Evolutionary conservation across 129 eudicot genomes (phyloP), one percentile per base, ranked within the genome.

Genomic region (Escallonia rubra): DNA sequence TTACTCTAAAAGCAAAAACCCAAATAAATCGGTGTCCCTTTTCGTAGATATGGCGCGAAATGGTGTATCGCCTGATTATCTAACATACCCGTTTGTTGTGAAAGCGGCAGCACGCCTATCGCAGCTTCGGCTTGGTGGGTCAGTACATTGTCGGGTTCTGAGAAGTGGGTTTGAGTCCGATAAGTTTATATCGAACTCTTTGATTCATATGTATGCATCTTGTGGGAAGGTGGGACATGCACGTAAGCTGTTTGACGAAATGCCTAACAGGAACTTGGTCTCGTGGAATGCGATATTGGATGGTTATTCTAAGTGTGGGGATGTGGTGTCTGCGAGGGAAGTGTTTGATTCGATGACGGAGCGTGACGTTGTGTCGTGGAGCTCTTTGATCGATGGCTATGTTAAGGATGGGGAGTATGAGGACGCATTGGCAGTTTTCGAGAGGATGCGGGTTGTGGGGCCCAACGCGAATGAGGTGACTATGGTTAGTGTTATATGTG

Each of bases 251-350:
- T 93, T 93, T 39, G 95, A 93, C 66, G 96, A 80, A 82, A 89
- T 89, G 92, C 74, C 73, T 11, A 64, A 74, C 49, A 86, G 51
- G 73, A 93, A 82, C 60, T 59, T 60, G 67, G 92, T 93, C 52
- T 86, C 96, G 2, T 93, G 98, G 98, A 93, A 93, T 60, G 78
- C 90, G 7, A 86, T 93, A 75, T 49, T 89, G 80, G 96, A 89
- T 78, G 86, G 92, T 69, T 89, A 89, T 74, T 92, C 82, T 4
- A 93, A 93, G 65, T 84, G 92, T 41, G 84, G 85, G 73, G 80
- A 86, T 40, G 78, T 86, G 16, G 52, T 4, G 41, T 52, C 63
- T 62, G 95, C 87, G 3, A 60, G 80, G 51, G 83, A 80, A 56
- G 81, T 93, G 85, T 93, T 93, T 65, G 92, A 86, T 39, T 45